Evolutionary conservation across 2,329 filamentous ascomycete genomes (phyloP).

Genomic region (Reticulascus tulasneorum): DNA sequence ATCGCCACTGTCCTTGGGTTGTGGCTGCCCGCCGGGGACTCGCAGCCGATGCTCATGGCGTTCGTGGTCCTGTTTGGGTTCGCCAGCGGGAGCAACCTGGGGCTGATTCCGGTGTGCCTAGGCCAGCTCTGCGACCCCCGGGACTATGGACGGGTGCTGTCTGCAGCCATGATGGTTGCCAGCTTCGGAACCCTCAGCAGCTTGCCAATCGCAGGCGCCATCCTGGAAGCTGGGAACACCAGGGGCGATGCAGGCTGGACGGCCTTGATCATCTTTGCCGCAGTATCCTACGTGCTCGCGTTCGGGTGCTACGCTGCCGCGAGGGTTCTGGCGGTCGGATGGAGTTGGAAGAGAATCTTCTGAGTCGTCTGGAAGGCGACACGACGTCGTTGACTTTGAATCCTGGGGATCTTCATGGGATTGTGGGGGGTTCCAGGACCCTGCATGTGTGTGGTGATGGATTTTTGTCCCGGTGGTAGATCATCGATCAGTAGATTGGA

Average conservation of each 20-base stretch:
- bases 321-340: slow-evolving; percentile 9
- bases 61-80: slow-evolving; percentile 76
- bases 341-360: slow-evolving; percentile 6
- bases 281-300: slow-evolving; percentile 10
- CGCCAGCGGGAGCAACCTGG: slow-evolving; percentile 73
- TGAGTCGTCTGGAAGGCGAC: too few species aligned
- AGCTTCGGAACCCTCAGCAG: slow-evolving; percentile 61
- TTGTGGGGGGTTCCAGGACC: too few species aligned
- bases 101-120: slow-evolving; percentile 73
- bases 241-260: slow-evolving; percentile 9
- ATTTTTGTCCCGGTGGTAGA: too few species aligned
- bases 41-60: slow-evolving; percentile 55
- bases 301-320: slow-evolving; percentile 12
- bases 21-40: slow-evolving; percentile 63
- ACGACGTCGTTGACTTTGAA: too few species aligned
- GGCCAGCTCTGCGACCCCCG: slow-evolving; percentile 74
- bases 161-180: slow-evolving; percentile 73
- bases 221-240: slow-evolving; percentile 10
- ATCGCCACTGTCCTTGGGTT: slow-evolving; percentile 57
- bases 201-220: slow-evolving; percentile 38
- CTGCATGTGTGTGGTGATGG: too few species aligned
- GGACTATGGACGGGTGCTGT: slow-evolving; percentile 72
- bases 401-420: too few species aligned
- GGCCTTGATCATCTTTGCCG: slow-evolving; percentile 10
- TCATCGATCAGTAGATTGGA: too few species aligned